phyloP scores from a whole-genome alignment of 208 protist species.

The Acanthamoeba rhysodes region DNA sequence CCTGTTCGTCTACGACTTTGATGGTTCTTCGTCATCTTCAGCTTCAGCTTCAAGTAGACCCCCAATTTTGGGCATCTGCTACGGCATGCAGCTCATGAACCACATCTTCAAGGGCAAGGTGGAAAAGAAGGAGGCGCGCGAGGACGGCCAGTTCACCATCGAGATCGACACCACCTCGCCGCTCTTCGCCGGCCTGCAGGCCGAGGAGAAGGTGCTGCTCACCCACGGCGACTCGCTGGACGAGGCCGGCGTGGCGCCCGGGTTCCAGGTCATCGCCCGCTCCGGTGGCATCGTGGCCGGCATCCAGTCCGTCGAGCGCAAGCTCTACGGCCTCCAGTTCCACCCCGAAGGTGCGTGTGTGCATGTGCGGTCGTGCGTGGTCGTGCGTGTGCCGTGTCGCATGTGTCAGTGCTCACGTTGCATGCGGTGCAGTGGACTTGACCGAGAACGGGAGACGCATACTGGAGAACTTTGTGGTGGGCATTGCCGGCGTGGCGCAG shows the following conservation, averaged over 20 bases:
- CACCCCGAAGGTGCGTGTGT: conserved; percentile 94
- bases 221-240: conserved; percentile 96
- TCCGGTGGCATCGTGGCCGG: conserved; percentile 85
- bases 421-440: conserved; percentile 92
- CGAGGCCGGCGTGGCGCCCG: conserved; percentile 77
- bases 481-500: conserved; percentile 90
- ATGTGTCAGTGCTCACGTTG: not conserved
- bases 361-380: not conserved
- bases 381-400: not conserved
- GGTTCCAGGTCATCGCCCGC: conserved; percentile 83
- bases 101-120: conserved; percentile 94
- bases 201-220: conserved; percentile 91
- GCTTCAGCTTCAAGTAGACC: too few relatives aligned
- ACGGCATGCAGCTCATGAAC: conserved; percentile 97
- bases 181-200: conserved; percentile 90
- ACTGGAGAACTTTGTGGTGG: conserved; percentile 96
- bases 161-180: conserved; percentile 54
- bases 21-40: conserved; percentile 49
- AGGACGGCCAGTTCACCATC: conserved; percentile 97
- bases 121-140: conserved; percentile 91
- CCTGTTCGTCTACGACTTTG: conserved; percentile 88
- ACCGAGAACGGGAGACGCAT: conserved; percentile 95
- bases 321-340: conserved; percentile 97
- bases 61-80: conserved; percentile 98
- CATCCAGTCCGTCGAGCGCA: conserved; percentile 89